These are phyloP conservation scores for Ophiostoma perfectum DNA, from an alignment of 2,329 filamentous ascomycete genomes.

Conservation along the genomic window DNA sequence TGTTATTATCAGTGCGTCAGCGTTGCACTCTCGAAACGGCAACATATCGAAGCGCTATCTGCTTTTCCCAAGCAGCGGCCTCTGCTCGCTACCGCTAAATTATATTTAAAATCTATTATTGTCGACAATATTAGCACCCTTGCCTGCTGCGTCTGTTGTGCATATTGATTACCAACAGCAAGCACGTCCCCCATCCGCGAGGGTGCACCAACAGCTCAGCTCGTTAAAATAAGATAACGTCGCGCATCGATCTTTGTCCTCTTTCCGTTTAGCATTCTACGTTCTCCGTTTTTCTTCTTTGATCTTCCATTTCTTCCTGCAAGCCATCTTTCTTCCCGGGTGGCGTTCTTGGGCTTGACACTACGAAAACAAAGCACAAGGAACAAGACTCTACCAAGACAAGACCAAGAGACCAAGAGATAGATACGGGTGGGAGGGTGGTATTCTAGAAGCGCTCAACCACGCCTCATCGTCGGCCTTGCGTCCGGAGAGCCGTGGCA, in stretches of 20 bases:
- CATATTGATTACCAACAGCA: not conserved
- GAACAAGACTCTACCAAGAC: not conserved
- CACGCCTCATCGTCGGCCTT: not conserved
- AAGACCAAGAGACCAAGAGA: not conserved
- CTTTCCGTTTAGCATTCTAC: not conserved
- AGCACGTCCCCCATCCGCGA: not conserved
- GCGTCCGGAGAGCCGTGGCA: not conserved
- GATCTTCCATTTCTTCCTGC: not conserved
- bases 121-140: not conserved
- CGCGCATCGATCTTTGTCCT: not conserved
- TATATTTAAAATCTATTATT: not conserved
- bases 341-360: constrained; percentile 6
- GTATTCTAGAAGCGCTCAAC: not conserved
- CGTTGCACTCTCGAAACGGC: no score
- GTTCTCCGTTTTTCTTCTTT: not conserved
- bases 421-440: constrained; percentile 2
- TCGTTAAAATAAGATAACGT: not conserved
- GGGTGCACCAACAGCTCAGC: not conserved
- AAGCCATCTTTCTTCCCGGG: constrained; percentile 5
- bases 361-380: not conserved
- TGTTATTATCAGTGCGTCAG: no score
- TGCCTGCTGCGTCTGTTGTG: not conserved
- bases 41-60: no score
- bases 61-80: no score
- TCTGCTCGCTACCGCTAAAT: no score